phyloP scores from a whole-genome alignment of 2,329 filamentous ascomycete species.

The Neonectria punicea region DNA sequence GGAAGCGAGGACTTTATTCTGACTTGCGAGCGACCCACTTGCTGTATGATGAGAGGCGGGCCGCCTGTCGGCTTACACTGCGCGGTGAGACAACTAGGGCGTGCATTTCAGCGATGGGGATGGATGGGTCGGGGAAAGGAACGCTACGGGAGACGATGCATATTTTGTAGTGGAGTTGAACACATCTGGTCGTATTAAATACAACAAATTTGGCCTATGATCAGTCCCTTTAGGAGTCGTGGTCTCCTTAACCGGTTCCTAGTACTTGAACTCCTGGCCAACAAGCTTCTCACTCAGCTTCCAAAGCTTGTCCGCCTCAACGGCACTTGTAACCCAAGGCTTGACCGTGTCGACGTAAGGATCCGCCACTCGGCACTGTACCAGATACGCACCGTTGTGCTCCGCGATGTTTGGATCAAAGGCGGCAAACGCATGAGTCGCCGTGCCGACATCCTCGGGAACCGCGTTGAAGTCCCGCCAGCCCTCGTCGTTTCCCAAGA shows the following conservation, averaged over 20 bases:
- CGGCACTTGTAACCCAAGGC: conserved; percentile 45
- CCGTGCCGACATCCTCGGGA: conserved; percentile 43
- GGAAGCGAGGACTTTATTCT: neutral
- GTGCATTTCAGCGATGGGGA: neutral
- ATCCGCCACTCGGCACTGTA: conserved; percentile 47
- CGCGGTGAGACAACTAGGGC: neutral
- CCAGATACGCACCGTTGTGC: conserved; percentile 47
- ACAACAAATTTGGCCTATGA: too few relatives aligned
- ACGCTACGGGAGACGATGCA: neutral
- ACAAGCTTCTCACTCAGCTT: conserved; percentile 57
- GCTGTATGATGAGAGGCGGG: neutral
- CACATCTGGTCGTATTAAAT: neutral
- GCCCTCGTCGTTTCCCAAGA: conserved; percentile 36
- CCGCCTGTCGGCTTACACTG: conserved; percentile 16
- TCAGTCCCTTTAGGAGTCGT: too few relatives aligned
- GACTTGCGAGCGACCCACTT: neutral
- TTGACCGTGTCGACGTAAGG: conserved; percentile 44
- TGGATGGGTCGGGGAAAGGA: neutral
- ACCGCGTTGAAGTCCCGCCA: conserved; percentile 37
- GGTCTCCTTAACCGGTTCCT: neutral
- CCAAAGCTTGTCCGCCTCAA: conserved; percentile 58
- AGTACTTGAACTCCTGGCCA: conserved; percentile 52
- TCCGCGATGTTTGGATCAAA: conserved; percentile 50
- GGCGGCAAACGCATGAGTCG: conserved; percentile 51
- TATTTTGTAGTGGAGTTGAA: neutral